phyloP scores from a whole-genome alignment of 176 grass and related monocot genomes.

The Paspalum vaginatum region DNA sequence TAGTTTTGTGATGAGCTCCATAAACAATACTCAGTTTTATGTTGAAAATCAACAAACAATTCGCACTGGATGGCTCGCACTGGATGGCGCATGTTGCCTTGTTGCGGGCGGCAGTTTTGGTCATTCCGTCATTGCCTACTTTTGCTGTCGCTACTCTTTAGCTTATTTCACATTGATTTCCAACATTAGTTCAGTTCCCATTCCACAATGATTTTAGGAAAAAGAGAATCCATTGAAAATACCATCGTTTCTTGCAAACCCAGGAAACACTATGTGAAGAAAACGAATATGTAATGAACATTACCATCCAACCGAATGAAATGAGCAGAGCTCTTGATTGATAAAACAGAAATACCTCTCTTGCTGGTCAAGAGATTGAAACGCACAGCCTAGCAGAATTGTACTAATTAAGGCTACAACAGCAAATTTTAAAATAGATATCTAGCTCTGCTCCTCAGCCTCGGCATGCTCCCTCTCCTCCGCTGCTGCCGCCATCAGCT shows the following conservation, averaged over 20 bases:
- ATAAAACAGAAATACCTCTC: slow-evolving; percentile 46
- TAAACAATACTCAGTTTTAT: slow-evolving; percentile 35
- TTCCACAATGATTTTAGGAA: no score
- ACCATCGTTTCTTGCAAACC: neutral
- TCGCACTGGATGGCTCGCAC: slow-evolving; percentile 20
- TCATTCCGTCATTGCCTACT: neutral
- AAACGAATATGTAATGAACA: neutral
- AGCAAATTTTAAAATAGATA: neutral
- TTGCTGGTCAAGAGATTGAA: slow-evolving; percentile 42
- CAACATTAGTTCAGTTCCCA: no score
- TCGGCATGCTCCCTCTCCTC: slow-evolving; percentile 73
- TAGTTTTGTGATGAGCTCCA: slow-evolving; percentile 36
- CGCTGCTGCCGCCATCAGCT: slow-evolving; percentile 79
- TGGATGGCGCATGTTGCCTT: neutral
- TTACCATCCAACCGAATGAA: slow-evolving; percentile 39
- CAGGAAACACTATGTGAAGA: neutral
- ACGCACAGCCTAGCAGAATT: slow-evolving; percentile 37
- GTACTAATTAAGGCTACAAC: slow-evolving; percentile 46
- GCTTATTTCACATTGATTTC: no score
- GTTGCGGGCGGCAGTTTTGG: slow-evolving; percentile 35
- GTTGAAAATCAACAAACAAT: slow-evolving; percentile 40
- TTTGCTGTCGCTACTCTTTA: neutral
- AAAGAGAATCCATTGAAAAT: neutral
- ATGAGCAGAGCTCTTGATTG: slow-evolving; percentile 48
- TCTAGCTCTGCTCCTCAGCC: slow-evolving; percentile 65